Base-by-base conservation (phyloP, 805 yeast genomes). In the Citeromyces matritensis region DNA sequence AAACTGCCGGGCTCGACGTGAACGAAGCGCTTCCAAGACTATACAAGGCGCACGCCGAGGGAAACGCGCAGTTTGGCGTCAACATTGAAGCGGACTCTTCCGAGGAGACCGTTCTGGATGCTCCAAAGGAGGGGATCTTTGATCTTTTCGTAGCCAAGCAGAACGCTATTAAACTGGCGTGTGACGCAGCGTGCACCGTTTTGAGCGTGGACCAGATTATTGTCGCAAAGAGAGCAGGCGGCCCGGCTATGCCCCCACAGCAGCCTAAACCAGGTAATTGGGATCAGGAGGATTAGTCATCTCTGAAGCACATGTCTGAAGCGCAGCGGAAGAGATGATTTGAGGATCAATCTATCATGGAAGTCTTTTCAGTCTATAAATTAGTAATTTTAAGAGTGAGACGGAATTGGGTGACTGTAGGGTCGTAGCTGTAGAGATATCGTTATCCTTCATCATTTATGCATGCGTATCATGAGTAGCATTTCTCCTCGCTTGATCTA, bases 181-280 rank as follows among this genome's bases (percentile, higher is more conserved):
- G 95, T 3, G 97, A 91, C 42, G 95, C 96, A 30, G 93, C 95
- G 9, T 71, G 68, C 39, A 91, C 97, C 4, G 78, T 86, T 33
- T 65, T 86, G 39, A 75, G 94, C 15, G 91, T 91, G 31, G 97
- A 91, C 54, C 97, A 88, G 65, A 88, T 88, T 47, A 91, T 88
- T 51, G 91, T 88, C 91, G 97, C 98, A 29, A 88, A 88, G 70
- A 74, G 95, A 53, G 96, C 97, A 2, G 98, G 98, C 41, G 98
- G 98, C 14, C 98, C 98, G 30, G 75, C 63, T 23, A 76, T 85
- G 69, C 95, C 95, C 23, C n/a, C n/a, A n/a, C 60, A 65, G 44
- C 93, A 81, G 49, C 78, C 77, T 42, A 74, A 73, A 54, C 88
- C 91, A 29, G 95, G 95, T 38, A 85, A 84, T 60, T 85, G 96